Base-by-base conservation (phyloP, 441 rosid genomes). In the Pelargonium fulgidum region DNA sequence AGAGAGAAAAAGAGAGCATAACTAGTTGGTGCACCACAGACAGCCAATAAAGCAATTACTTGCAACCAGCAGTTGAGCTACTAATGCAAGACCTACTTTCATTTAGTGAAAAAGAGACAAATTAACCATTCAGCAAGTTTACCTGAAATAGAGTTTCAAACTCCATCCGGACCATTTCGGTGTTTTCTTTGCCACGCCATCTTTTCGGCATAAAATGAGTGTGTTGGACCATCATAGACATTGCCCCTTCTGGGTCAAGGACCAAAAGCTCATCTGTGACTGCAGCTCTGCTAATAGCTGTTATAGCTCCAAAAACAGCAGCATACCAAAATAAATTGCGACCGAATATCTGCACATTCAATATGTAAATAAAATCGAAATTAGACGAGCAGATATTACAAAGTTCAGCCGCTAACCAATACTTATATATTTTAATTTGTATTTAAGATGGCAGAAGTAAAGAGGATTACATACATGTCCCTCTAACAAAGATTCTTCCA, bases 321-420 rank as follows among this genome's bases (percentile, higher is more conserved):
- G 96, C 95, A 79, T 95, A 95, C 99, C 99, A 95, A 47, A 95
- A 82, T 75, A 95, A 83, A 76, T 95, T 92, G 85, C 98, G 97
- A 42, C 99, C 99, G 72, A 86, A 88, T 80, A 95, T 90, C 99
- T 95, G 81, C 87, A 85, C 6, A 63, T 72, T 66, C 58, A 39
- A 68, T 24, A 54, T 3, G 44, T 36, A 29, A 36, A 14, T 26
- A 41, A 42, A 3, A 61, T 9, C 14, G 10, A 12, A 19, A 41
- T 48, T 41, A 12, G 42, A 24, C 4, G 62, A 19, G 54, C 1
- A 16, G 10, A 62, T 48, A 36, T 36, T 36, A 61, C 13, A 13
- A 62, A 62, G 22, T 1, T 52, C 8, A 41, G 64, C 10, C 26
- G 67, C 45, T 39, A 14, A 48, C 47, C 64, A 13, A 66, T 45